Evolutionary conservation across 1,284 basidiomycete species (phyloP).

Genomic region (Spongiforma sp.): DNA sequence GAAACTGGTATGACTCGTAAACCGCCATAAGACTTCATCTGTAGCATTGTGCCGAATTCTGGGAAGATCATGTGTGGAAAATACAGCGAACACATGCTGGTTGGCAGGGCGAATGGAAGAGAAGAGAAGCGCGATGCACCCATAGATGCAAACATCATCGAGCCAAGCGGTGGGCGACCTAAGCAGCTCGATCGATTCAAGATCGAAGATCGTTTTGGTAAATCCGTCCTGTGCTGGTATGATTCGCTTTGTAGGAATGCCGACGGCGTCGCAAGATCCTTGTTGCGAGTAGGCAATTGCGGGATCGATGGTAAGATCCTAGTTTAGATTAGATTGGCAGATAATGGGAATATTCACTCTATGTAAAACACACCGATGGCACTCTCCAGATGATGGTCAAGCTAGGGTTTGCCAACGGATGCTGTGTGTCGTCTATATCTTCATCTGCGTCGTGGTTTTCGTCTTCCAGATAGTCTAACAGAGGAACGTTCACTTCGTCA

Average conservation of each 20-base stretch:
- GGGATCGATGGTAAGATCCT: no score
- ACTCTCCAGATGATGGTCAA: no score
- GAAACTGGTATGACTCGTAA: neutral
- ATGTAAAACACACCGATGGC: no score
- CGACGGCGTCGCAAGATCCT: no score
- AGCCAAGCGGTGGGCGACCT: slow-evolving; percentile 5
- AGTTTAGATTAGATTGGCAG: no score
- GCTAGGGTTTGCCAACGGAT: no score
- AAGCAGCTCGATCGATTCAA: slow-evolving; percentile 5
- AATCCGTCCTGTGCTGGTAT: slow-evolving; percentile 1
- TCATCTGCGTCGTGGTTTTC: no score
- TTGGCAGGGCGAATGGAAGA: neutral
- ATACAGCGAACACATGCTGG: neutral
- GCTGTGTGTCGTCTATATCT: no score
- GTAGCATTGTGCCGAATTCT: slow-evolving; percentile 1
- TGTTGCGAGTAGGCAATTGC: no score
- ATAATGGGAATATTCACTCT: no score
- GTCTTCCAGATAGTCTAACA: no score
- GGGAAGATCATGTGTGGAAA: slow-evolving; percentile 15
- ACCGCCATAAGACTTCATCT: slow-evolving; percentile 16
- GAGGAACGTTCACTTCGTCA: no score
- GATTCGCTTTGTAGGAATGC: neutral
- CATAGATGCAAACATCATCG: slow-evolving; percentile 17
- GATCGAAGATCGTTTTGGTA: slow-evolving; percentile 3
- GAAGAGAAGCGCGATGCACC: slow-evolving; percentile 10